A percentile compares a stretch with the other conserved stretches of the same genome.
phyloP scores from a whole-genome alignment of 352 stramenopile species.

The Globisporangium spiculum region DNA sequence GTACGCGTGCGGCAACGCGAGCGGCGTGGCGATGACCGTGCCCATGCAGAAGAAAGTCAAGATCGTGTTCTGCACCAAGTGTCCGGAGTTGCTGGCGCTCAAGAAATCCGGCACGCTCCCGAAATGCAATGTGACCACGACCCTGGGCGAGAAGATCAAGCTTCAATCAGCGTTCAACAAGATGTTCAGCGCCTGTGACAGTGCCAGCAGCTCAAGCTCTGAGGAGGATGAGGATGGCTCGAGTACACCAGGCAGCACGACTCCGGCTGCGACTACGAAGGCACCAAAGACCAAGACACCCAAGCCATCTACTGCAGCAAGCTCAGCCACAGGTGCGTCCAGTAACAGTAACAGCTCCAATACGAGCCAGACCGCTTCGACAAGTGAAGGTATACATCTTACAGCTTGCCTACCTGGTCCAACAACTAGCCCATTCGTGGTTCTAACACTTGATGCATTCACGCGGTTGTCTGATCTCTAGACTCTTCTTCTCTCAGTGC shows the following conservation, averaged over 20 bases:
- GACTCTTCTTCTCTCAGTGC: not conserved
- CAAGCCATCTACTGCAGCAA: not conserved
- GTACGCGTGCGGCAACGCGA: not conserved
- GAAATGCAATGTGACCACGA: not conserved
- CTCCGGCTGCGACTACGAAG: not conserved
- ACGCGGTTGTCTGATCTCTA: not conserved
- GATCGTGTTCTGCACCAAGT: not conserved
- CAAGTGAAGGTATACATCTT: not conserved
- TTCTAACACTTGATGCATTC: not conserved
- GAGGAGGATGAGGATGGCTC: not conserved
- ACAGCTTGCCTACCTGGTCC: not conserved
- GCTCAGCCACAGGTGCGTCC: not conserved
- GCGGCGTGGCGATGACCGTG: not conserved
- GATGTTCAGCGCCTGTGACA: not conserved
- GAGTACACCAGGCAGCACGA: not conserved
- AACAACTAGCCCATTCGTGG: not conserved
- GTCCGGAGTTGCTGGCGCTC: not conserved
- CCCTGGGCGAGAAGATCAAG: not conserved
- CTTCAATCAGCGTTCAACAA: not conserved
- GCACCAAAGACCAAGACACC: not conserved
- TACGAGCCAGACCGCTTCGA: not conserved
- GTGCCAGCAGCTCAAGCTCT: not conserved
- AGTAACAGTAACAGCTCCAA: not conserved
- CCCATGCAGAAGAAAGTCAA: not conserved
- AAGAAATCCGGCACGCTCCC: not conserved